Evolutionary conservation across 2,329 filamentous ascomycete genomes (phyloP).

Genomic region (Cadophora sp.): DNA sequence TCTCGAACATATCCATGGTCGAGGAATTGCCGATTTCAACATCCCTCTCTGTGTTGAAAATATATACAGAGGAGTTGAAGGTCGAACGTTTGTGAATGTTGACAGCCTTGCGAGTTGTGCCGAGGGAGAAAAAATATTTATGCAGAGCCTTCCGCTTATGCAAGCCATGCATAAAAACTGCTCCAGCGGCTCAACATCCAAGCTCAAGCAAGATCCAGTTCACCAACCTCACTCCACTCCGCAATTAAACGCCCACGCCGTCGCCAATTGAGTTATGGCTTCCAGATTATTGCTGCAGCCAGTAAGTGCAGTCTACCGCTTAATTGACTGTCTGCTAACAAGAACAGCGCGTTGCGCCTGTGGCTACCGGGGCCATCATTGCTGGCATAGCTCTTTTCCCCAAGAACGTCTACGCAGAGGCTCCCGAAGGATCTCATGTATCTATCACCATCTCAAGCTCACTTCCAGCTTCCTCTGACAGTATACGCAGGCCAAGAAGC

Average conservation of each 20-base stretch:
- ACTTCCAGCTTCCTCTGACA: constrained; percentile 19
- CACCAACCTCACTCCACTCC: constrained; percentile 26
- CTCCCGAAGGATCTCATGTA: constrained; percentile 42
- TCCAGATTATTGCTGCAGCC: constrained; percentile 59
- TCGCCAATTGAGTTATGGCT: constrained; percentile 53
- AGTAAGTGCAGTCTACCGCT: constrained; percentile 47
- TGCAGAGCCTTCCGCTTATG: constrained; percentile 30
- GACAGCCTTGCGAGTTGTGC: constrained; percentile 8
- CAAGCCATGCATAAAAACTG: constrained; percentile 36
- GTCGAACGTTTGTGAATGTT: constrained; percentile 5
- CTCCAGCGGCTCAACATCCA: constrained; percentile 24
- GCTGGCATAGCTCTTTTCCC: constrained; percentile 55
- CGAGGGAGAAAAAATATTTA: constrained; percentile 23
- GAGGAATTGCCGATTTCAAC: constrained; percentile 41
- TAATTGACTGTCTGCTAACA: constrained; percentile 35
- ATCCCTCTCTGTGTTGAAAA: constrained; percentile 35
- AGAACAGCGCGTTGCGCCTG: constrained; percentile 56
- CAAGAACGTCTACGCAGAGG: constrained; percentile 57
- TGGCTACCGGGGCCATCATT: constrained; percentile 49
- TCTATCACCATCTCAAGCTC: constrained; percentile 13
- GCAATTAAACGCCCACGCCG: constrained; percentile 38
- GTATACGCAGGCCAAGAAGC: constrained; percentile 59
- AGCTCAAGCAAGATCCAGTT: constrained; percentile 29
- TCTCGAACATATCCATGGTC: constrained; percentile 57
- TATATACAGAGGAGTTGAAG: not conserved